phyloP scores from a whole-genome alignment of 2,329 filamentous ascomycete species.

The Colletotrichum sp. region DNA sequence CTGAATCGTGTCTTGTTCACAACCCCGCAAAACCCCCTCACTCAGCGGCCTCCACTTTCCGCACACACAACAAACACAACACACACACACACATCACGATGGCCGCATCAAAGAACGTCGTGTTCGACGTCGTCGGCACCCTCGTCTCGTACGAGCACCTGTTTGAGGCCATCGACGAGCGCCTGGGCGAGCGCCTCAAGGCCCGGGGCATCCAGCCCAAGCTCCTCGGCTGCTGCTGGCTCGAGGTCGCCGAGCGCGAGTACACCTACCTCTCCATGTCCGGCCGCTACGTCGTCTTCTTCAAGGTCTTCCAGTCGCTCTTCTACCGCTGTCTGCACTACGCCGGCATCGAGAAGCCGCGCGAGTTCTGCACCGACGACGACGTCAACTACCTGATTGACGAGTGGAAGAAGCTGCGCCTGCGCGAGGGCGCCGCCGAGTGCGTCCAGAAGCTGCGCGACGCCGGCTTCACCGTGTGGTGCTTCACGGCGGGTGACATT shows the following conservation, averaged over 20 bases:
- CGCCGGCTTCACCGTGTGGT: slow-evolving; percentile 58
- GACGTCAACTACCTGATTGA: slow-evolving; percentile 44
- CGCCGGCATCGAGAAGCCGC: slow-evolving; percentile 46
- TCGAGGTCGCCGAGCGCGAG: slow-evolving; percentile 51
- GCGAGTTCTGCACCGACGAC: slow-evolving; percentile 43
- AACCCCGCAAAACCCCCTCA: neutral
- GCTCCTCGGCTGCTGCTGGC: slow-evolving; percentile 52
- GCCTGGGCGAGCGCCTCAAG: slow-evolving; percentile 45
- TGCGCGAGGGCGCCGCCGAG: slow-evolving; percentile 44
- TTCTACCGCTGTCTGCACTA: slow-evolving; percentile 55
- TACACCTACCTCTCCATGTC: slow-evolving; percentile 54
- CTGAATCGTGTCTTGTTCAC: neutral
- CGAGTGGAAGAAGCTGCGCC: slow-evolving; percentile 39
- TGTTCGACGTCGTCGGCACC: slow-evolving; percentile 59
- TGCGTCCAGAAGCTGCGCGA: slow-evolving; percentile 46
- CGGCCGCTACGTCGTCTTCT: slow-evolving; percentile 46
- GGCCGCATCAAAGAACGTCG: slow-evolving; percentile 42
- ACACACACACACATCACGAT: neutral
- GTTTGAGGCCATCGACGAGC: slow-evolving; percentile 42
- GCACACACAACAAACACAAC: neutral
- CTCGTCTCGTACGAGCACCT: slow-evolving; percentile 50
- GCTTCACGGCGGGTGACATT: slow-evolving; percentile 56
- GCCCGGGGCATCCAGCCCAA: slow-evolving; percentile 42
- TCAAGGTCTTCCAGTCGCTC: slow-evolving; percentile 43
- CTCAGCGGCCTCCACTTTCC: neutral